Base-by-base conservation (phyloP, 345 rosid genomes). In the Lepidium sativum region DNA sequence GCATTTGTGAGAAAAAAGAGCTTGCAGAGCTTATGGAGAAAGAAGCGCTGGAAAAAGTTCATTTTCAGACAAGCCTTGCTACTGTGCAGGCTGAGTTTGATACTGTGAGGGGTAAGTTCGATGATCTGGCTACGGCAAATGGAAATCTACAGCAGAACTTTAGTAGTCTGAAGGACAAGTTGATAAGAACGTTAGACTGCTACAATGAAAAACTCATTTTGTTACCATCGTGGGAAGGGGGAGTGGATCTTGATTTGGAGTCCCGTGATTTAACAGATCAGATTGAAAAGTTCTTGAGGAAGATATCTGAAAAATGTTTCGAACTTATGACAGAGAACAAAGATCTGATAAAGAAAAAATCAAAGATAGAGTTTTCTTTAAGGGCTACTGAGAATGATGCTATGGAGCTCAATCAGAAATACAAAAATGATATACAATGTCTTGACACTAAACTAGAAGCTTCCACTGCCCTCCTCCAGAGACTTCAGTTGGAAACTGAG, bases 401-500 rank as follows among this genome's bases (percentile, higher is more conserved):
- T 60, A 35, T 63, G 51, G 64, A 76, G 65, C 68, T 86, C 67
- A 89, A 86, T 75, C 75, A 77, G 79, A 82, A 75, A 75, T 80
- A 76, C 48, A 86, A 82, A 59, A 65, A 60, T 64, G 87, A 81
- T 63, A 6, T 77, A 54, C 70, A 53, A 15, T 70, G 70, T 73
- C 67, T 82, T 63, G 76, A 72, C 12, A 70, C 75, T 55, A 84
- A 82, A 67, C 70, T 86, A 25, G 78, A 77, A 69, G 74, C 50
- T 38, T 86, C 88, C 60, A 75, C 69, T 76, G 60, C 74, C 23
- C 49, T 74, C 63, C 60, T 78, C 54, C 78, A 81, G 74, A 87
- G 82, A 73, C 88, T 87, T 75, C 92, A 86, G 77, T 75, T 61
- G 69, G 75, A 81, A 69, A 58, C 80, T 43, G 97, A 89, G 68